These are phyloP conservation scores for Stagonosporopsis vannaccii DNA, from an alignment of 2,329 filamentous ascomycete genomes.

Conservation along the genomic window DNA sequence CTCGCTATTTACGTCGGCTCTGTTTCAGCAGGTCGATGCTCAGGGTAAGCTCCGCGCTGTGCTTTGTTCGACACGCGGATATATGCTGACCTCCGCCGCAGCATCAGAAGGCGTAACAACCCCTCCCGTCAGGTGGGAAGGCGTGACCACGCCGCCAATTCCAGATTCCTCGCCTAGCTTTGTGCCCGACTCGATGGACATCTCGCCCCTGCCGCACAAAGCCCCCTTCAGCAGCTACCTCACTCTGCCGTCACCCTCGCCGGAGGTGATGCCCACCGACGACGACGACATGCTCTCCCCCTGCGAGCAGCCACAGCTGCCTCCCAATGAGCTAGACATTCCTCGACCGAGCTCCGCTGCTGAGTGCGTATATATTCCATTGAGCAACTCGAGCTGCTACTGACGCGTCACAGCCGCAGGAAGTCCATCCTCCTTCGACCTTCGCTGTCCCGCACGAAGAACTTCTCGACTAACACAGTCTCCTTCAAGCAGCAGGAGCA, in stretches of 20 bases:
- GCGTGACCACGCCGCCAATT: conserved; percentile 83
- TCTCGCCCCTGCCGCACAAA: conserved; percentile 90
- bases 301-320: conserved; percentile 40
- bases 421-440: conserved; percentile 70
- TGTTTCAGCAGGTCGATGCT: conserved; percentile 66
- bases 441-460: conserved; percentile 76
- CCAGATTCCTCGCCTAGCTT: conserved; percentile 82
- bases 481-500: conserved; percentile 67
- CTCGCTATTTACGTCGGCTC: conserved; percentile 79
- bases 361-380: conserved; percentile 42
- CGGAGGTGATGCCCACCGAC: conserved; percentile 58
- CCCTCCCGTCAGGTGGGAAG: conserved; percentile 62
- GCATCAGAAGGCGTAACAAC: conserved; percentile 53
- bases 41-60: conserved; percentile 63
- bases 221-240: conserved; percentile 63
- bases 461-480: conserved; percentile 72
- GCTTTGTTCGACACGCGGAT: conserved; percentile 1
- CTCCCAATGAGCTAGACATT: conserved; percentile 38
- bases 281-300: conserved; percentile 55
- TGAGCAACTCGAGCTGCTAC: conserved; percentile 9
- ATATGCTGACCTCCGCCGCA: conserved; percentile 36
- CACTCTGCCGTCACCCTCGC: conserved; percentile 73
- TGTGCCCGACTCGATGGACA: conserved; percentile 82
- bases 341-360: conserved; percentile 46
- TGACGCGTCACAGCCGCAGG: conserved; percentile 40